These are phyloP conservation scores for Salix dunnii DNA, from an alignment of 345 rosid genomes.

Conservation along the genomic window DNA sequence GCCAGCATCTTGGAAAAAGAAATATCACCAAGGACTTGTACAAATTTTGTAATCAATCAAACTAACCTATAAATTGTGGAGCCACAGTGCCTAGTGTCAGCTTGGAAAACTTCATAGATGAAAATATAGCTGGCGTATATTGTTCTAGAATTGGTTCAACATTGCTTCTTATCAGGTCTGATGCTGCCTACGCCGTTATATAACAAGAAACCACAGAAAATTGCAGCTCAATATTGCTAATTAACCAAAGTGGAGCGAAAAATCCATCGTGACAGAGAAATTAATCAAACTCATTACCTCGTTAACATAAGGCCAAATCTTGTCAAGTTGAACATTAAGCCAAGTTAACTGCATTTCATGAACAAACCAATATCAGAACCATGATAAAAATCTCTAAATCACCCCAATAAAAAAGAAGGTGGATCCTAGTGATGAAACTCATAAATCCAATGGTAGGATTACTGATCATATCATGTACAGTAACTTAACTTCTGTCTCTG, in stretches of 20 bases:
- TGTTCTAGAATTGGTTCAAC: slow-evolving; percentile 89
- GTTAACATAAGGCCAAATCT: slow-evolving; percentile 90
- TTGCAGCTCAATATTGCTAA: background rate
- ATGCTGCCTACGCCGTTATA: slow-evolving; percentile 66
- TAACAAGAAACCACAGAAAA: background rate
- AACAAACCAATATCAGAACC: slow-evolving; percentile 20
- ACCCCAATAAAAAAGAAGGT: background rate
- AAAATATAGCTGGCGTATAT: slow-evolving; percentile 62
- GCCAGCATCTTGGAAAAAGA: too few relatives aligned
- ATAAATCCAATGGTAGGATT: background rate
- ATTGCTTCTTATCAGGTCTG: slow-evolving; percentile 67
- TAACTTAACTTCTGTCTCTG: slow-evolving; percentile 69
- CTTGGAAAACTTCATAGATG: slow-evolving; percentile 75
- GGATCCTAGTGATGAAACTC: too few relatives aligned
- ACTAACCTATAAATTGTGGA: slow-evolving; percentile 86
- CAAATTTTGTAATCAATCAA: background rate
- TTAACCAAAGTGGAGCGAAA: background rate
- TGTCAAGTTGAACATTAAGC: slow-evolving; percentile 76
- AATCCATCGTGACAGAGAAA: background rate
- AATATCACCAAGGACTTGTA: too few relatives aligned
- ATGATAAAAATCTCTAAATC: background rate
- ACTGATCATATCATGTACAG: background rate
- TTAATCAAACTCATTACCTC: slow-evolving; percentile 37
- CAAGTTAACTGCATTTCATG: slow-evolving; percentile 59
- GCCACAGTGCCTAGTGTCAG: slow-evolving; percentile 92